Evolutionary conservation across 371 early-diverging fungal species (phyloP).

Genomic region (Smittium culicis): DNA sequence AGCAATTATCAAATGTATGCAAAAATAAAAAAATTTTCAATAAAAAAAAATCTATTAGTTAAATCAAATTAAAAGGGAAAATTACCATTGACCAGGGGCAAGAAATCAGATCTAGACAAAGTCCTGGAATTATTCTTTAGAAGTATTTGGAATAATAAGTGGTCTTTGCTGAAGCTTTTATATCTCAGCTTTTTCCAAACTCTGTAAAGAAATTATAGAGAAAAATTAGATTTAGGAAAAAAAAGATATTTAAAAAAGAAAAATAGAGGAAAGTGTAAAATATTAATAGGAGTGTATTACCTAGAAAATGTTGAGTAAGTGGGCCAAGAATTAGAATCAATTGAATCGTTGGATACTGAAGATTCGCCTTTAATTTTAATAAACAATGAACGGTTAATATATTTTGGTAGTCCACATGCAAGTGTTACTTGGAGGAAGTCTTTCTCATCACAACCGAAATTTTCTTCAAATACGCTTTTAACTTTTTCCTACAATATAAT

Average conservation of each 20-base stretch:
- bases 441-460: conserved; percentile 26
- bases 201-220: no score
- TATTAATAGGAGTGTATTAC: conserved; percentile 21
- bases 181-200: not conserved
- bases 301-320: conserved; percentile 21
- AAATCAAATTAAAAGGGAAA: no score
- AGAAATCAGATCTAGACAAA: not conserved
- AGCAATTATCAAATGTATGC: conserved; percentile 13
- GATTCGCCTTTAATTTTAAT: conserved; percentile 13
- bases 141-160: not conserved
- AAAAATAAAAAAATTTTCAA: not conserved
- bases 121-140: not conserved
- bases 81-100: not conserved
- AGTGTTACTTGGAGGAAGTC: conserved; percentile 29
- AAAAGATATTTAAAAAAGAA: no score
- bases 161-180: not conserved
- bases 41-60: no score
- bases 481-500: not conserved
- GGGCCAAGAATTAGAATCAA: conserved; percentile 22
- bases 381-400: conserved; percentile 26
- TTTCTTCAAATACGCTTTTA: conserved; percentile 21
- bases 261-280: conserved; percentile 9
- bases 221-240: no score
- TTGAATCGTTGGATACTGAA: conserved; percentile 11
- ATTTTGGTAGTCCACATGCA: conserved; percentile 29